Conservation (phyloP, 2,329 filamentous ascomycete genomes). For the Aureobasidium sp. region DNA sequence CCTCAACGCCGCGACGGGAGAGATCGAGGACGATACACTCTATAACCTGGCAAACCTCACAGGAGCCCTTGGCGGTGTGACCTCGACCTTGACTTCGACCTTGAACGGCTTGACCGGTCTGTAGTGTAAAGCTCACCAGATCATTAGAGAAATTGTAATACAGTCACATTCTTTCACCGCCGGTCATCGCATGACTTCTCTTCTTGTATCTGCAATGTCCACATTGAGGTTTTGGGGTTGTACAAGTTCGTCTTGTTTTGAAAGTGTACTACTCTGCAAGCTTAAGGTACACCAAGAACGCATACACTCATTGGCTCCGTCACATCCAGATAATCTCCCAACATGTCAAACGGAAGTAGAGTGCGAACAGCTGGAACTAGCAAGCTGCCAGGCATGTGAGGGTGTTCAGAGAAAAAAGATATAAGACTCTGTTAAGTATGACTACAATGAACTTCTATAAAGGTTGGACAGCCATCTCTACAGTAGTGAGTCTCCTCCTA, state of each 20-base stretch:
- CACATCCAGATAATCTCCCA: background rate
- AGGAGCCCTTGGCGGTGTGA: background rate
- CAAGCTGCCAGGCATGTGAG: background rate
- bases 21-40: background rate
- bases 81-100: background rate
- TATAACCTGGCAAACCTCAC: conserved; percentile 1
- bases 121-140: background rate
- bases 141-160: background rate
- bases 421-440: background rate
- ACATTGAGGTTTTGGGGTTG: background rate
- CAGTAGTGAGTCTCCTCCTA: background rate
- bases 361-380: background rate
- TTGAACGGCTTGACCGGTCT: background rate
- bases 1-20: background rate
- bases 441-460: background rate
- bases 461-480: background rate
- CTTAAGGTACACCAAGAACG: background rate
- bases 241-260: background rate
- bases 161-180: background rate
- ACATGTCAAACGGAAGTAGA: background rate
- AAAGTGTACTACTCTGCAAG: background rate
- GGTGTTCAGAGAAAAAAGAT: background rate
- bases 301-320: background rate
- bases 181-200: background rate
- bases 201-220: background rate